These are phyloP conservation scores for Penicillium sp. DNA, from an alignment of 2,329 filamentous ascomycete species.

Conservation along the genomic window DNA sequence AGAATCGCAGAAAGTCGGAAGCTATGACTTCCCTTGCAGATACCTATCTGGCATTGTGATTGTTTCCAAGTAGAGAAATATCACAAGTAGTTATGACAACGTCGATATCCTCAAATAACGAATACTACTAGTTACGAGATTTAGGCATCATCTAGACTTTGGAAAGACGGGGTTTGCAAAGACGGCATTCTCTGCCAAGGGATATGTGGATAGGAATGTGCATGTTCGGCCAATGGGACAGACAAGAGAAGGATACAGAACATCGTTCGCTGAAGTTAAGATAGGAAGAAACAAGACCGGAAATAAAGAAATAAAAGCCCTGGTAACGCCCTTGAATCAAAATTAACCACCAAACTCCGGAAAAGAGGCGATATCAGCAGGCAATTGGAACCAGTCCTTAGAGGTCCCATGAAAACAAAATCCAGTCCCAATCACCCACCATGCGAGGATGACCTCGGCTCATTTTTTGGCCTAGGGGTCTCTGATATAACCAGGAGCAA, in stretches of 20 bases:
- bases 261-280: slow-evolving; percentile 27
- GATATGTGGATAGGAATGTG: slow-evolving; percentile 23
- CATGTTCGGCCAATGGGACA: slow-evolving; percentile 11
- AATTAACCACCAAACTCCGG: slow-evolving; percentile 23
- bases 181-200: slow-evolving; percentile 6
- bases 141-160: neutral
- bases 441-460: neutral
- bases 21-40: neutral
- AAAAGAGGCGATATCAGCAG: slow-evolving; percentile 11
- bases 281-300: slow-evolving; percentile 11
- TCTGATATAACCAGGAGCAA: neutral
- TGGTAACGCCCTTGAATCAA: slow-evolving; percentile 23
- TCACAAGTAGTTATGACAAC: no score
- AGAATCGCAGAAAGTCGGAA: neutral
- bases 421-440: neutral
- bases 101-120: no score
- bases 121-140: no score
- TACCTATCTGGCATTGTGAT: no score
- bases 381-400: neutral
- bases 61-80: no score
- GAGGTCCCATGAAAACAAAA: neutral
- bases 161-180: neutral
- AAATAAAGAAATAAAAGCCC: slow-evolving; percentile 16
- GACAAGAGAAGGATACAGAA: slow-evolving; percentile 15
- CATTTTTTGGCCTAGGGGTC: neutral